Conservation (phyloP, 768 basidiomycete genomes). For the Clitopilus passeckerianus region DNA sequence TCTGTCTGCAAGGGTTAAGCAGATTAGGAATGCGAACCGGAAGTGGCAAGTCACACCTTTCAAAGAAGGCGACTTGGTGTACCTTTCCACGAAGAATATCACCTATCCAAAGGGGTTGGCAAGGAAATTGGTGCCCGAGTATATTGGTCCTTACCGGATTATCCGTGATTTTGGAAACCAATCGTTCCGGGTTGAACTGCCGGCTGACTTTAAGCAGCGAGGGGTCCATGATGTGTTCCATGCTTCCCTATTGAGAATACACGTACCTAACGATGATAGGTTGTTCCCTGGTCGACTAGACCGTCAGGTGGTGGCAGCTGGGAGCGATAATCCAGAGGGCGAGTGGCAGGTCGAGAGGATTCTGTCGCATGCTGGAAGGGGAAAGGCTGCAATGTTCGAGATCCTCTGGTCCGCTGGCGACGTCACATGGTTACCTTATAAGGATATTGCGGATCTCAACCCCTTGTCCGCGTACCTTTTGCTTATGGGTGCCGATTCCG, state of each 20-base stretch:
- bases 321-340: too few relatives aligned
- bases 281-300: conserved; percentile 20
- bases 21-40: too few relatives aligned
- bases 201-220: conserved; percentile 15
- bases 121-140: conserved; percentile 25
- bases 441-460: too few relatives aligned
- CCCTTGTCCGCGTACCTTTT: too few relatives aligned
- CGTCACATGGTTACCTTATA: too few relatives aligned
- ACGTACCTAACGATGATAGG: conserved; percentile 28
- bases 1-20: conserved; percentile 15
- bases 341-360: too few relatives aligned
- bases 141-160: conserved; percentile 14
- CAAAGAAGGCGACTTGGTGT: conserved; percentile 14
- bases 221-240: conserved; percentile 28
- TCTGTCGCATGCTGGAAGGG: too few relatives aligned
- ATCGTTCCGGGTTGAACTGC: conserved; percentile 19
- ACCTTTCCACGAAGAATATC: conserved; percentile 18
- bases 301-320: too few relatives aligned
- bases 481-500: too few relatives aligned
- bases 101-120: conserved; percentile 16
- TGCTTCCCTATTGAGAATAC: conserved; percentile 20
- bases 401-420: too few relatives aligned
- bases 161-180: conserved; percentile 8
- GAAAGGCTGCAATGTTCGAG: too few relatives aligned
- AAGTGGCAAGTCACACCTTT: conserved; percentile 5